Evolutionary conservation across 768 basidiomycete species (phyloP).

Genomic region (Tricholoma hemisulphureum): DNA sequence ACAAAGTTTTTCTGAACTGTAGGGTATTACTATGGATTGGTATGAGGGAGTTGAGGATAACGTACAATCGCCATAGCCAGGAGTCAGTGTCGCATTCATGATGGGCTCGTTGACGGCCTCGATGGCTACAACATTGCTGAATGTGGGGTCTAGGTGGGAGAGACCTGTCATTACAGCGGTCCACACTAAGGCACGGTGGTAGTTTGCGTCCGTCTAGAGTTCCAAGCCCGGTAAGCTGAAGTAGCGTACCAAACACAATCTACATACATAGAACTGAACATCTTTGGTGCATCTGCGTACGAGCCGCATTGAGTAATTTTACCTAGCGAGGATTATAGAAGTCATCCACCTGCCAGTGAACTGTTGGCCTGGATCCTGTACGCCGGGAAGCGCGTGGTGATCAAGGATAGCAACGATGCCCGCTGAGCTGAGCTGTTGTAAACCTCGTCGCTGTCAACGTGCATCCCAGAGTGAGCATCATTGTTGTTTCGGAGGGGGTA

Average conservation of each 20-base stretch:
- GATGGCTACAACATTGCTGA: constrained; percentile 63
- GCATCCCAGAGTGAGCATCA: background rate
- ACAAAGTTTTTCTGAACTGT: constrained; percentile 73
- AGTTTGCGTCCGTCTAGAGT: constrained; percentile 63
- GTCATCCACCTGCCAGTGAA: constrained; percentile 64
- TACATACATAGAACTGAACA: constrained; percentile 69
- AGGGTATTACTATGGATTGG: background rate
- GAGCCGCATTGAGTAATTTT: constrained; percentile 1
- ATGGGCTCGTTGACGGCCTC: constrained; percentile 80
- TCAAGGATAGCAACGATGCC: constrained; percentile 65
- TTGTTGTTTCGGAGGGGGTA: background rate
- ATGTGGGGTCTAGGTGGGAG: constrained; percentile 66
- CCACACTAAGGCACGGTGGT: constrained; percentile 78
- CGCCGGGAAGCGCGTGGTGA: constrained; percentile 72
- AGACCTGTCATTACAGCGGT: constrained; percentile 75
- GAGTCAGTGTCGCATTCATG: constrained; percentile 66
- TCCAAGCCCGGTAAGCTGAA: background rate
- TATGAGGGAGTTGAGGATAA: background rate
- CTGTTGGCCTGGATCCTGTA: constrained; percentile 55
- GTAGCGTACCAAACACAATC: background rate
- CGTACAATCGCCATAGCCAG: constrained; percentile 69
- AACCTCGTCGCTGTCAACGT: constrained; percentile 53
- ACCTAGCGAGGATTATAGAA: background rate
- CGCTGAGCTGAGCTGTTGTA: constrained; percentile 56
- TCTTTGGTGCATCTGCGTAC: constrained; percentile 57